phyloP scores from a whole-genome alignment of 805 yeast species.

The Grigorovia humatica region DNA sequence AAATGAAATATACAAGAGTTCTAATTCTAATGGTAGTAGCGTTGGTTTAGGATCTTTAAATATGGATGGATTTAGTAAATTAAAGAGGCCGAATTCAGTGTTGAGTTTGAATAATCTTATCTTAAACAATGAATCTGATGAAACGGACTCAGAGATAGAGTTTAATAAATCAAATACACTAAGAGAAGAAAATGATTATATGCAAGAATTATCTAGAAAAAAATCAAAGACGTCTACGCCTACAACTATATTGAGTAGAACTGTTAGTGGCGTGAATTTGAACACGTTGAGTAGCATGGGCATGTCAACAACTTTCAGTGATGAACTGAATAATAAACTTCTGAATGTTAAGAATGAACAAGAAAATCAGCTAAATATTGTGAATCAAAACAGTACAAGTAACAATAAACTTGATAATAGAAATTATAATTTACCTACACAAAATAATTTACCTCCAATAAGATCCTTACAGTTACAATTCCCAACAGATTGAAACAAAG shows the following conservation, averaged over 20 bases:
- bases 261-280: slow-evolving; percentile 16
- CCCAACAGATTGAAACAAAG: slow-evolving; percentile 17
- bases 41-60: not conserved
- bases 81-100: slow-evolving; percentile 19
- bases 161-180: slow-evolving; percentile 3
- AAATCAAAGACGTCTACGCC: slow-evolving; percentile 24
- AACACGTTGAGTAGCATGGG: slow-evolving; percentile 1
- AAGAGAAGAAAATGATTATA: slow-evolving; percentile 11
- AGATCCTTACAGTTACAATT: slow-evolving; percentile 26
- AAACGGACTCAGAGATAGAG: slow-evolving; percentile 1
- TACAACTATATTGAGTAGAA: slow-evolving; percentile 15
- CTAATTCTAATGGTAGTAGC: not conserved
- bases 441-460: slow-evolving; percentile 20
- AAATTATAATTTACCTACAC: slow-evolving; percentile 1
- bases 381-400: not conserved
- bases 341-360: slow-evolving; percentile 17
- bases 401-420: not conserved
- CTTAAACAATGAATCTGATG: slow-evolving; percentile 12
- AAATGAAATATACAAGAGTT: not conserved
- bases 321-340: slow-evolving; percentile 15
- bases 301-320: slow-evolving; percentile 5
- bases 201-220: slow-evolving; percentile 17
- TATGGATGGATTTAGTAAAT: slow-evolving; percentile 1
- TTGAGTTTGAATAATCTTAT: slow-evolving; percentile 15
- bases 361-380: slow-evolving; percentile 2